Base-by-base conservation (phyloP, 352 stramenopile species). In the Phytophthora brassicae region DNA sequence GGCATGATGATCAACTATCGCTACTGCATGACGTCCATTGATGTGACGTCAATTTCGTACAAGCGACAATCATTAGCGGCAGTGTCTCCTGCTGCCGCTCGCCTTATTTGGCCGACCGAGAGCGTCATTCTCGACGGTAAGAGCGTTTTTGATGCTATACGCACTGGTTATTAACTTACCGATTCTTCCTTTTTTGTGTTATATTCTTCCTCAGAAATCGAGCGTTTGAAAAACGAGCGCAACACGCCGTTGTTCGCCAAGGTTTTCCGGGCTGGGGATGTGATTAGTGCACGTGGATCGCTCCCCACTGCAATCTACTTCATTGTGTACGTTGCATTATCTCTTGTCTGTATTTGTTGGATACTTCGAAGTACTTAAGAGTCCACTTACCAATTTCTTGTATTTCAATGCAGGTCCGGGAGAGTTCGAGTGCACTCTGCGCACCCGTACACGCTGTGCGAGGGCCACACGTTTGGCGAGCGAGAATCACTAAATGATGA, bases 1-100 rank as follows among this genome's bases (percentile, higher is more conserved):
- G 81, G 79, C 7, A 85, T 90, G 64, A 95, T 95, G 86, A 89
- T 95, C 70, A 95, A 95, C 63, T 95, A 95, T 54, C 82, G 86
- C 43, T 95, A 95, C 55, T 88, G 80, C 55, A 92, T 95, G 81
- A 90, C 72, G 5, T 89, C 79, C 26, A 84, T 90, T 46, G 77
- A 90, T 24, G 65, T 77, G 5, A 92, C 86, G 12, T 93, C 84
- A 3, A 73, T 87, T 7, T 92, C 83, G 26, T 95, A 95, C 74
- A 91, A 90, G 43, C 77, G 81, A 14, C 75, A 89, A 46, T 88
- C 81, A 13, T 64, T 85, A 6, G 86, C 74, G 1, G 86, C 86
- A 1, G 65, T 87, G 16, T 89, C 86, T 1, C 74, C 80, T n/a
- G 61, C 70, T 2, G 70, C 81, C 20, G 73, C 75, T 35, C 81